A percentile compares a stretch with the other conserved stretches of the same genome.
Evolutionary conservation across 2,329 filamentous ascomycete genomes (phyloP).

Genomic region (Neurospora sp.): DNA sequence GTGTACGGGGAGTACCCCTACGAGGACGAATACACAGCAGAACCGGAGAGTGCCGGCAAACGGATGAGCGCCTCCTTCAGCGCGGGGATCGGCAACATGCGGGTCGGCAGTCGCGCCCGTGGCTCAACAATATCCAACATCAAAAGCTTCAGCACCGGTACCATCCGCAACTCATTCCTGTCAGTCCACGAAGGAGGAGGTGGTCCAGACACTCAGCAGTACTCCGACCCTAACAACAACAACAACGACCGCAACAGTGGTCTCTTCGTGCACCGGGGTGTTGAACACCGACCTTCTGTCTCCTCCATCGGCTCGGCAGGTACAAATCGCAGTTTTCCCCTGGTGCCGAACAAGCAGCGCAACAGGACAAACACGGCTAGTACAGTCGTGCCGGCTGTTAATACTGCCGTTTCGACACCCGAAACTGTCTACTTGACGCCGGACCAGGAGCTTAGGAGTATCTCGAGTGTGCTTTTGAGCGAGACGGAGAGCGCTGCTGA

Average conservation of each 20-base stretch:
- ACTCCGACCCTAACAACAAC: slow-evolving; percentile 4
- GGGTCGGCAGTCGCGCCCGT: neutral
- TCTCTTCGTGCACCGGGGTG: slow-evolving; percentile 29
- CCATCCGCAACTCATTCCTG: slow-evolving; percentile 12
- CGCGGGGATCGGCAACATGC: slow-evolving; percentile 1
- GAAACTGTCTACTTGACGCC: slow-evolving; percentile 31
- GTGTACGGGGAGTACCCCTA: slow-evolving; percentile 11
- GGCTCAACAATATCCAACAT: slow-evolving; percentile 5
- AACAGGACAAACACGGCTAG: slow-evolving; percentile 20
- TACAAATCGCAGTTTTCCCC: slow-evolving; percentile 52
- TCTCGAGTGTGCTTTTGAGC: slow-evolving; percentile 38
- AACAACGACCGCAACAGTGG: slow-evolving; percentile 3
- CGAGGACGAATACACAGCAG: slow-evolving; percentile 16
- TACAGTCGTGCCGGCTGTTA: slow-evolving; percentile 14
- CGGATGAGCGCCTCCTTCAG: slow-evolving; percentile 10
- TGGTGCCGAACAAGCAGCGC: slow-evolving; percentile 38
- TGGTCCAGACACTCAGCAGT: neutral
- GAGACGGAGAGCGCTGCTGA: slow-evolving; percentile 30
- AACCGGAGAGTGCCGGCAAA: slow-evolving; percentile 15
- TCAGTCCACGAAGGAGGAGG: slow-evolving; percentile 18
- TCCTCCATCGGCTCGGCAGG: slow-evolving; percentile 45
- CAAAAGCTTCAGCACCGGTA: slow-evolving; percentile 10
- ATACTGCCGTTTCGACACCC: slow-evolving; percentile 36
- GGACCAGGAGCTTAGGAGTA: slow-evolving; percentile 37
- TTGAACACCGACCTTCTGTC: slow-evolving; percentile 43